Evolutionary conservation across 2,329 filamentous ascomycete species (phyloP).

Genomic region (Akanthomyces muscarius): DNA sequence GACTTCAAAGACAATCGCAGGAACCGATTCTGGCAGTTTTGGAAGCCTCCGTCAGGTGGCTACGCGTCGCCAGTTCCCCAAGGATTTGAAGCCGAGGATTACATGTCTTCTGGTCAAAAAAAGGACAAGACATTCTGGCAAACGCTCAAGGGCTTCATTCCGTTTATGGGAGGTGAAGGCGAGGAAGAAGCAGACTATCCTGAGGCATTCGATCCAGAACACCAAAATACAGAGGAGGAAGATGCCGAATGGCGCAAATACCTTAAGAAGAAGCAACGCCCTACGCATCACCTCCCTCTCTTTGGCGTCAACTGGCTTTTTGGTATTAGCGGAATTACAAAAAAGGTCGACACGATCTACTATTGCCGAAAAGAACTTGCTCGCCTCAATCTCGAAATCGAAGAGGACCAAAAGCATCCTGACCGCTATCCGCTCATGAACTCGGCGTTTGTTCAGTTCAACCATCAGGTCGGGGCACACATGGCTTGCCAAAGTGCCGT

Average conservation of each 20-base stretch:
- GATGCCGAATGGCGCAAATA: constrained; percentile 77
- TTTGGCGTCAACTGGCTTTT: constrained; percentile 67
- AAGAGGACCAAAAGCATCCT: constrained; percentile 78
- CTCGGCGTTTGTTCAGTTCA: constrained; percentile 97
- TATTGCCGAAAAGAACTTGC: constrained; percentile 85
- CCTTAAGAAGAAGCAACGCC: constrained; percentile 74
- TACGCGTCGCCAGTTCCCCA: constrained; percentile 61
- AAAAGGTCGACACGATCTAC: constrained; percentile 94
- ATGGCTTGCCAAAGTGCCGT: constrained; percentile 95
- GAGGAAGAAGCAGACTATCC: constrained; percentile 55
- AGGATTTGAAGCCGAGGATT: constrained; percentile 42
- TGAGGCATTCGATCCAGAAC: constrained; percentile 57
- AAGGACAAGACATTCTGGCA: constrained; percentile 47
- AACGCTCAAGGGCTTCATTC: constrained; percentile 45
- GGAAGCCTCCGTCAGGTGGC: constrained; percentile 58
- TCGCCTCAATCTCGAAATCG: constrained; percentile 85
- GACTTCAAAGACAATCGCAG: constrained; percentile 46
- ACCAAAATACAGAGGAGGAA: constrained; percentile 53
- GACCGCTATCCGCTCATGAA: constrained; percentile 90
- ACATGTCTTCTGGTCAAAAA: constrained; percentile 18
- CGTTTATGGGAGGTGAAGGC: constrained; percentile 44
- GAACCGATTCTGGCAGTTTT: constrained; percentile 58
- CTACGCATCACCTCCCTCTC: constrained; percentile 72
- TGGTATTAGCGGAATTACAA: constrained; percentile 71
- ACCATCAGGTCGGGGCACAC: constrained; percentile 93